These are phyloP conservation scores for Dioszegia hungarica DNA, from an alignment of 768 basidiomycete genomes.

Conservation along the genomic window DNA sequence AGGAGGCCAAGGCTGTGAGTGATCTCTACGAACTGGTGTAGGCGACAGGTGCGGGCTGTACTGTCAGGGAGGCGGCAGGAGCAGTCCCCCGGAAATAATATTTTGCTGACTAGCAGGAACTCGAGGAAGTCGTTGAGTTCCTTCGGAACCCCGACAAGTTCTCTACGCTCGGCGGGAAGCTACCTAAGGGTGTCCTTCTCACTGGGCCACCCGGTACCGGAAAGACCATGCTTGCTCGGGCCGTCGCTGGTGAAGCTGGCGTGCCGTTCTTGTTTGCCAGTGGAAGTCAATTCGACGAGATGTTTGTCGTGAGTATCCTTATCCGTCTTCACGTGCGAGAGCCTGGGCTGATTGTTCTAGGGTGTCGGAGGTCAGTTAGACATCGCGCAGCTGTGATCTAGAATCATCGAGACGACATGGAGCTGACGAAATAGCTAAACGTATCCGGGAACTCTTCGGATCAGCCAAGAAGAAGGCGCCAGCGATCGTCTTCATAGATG, in stretches of 20 bases:
- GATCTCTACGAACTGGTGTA: too few relatives aligned
- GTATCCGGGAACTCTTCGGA: constrained; percentile 89
- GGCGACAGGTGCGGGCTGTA: too few relatives aligned
- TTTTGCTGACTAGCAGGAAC: constrained; percentile 59
- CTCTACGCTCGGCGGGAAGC: constrained; percentile 82
- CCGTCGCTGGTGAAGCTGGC: constrained; percentile 94
- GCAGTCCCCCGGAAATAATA: too few relatives aligned
- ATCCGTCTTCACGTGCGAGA: constrained; percentile 12
- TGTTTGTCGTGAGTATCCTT: constrained; percentile 56
- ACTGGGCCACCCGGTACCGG: constrained; percentile 65
- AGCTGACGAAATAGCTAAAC: constrained; percentile 58
- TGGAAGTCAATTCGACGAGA: constrained; percentile 95
- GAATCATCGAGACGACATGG: not conserved
- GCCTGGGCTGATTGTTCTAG: constrained; percentile 22
- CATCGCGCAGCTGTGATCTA: not conserved
- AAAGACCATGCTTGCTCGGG: constrained; percentile 95
- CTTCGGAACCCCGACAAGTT: constrained; percentile 88
- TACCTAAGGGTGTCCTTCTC: constrained; percentile 84
- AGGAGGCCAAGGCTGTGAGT: constrained; percentile 86
- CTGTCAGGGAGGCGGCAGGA: too few relatives aligned
- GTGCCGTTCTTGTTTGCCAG: constrained; percentile 97
- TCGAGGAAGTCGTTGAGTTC: constrained; percentile 92
- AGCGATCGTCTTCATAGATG: constrained; percentile 97
- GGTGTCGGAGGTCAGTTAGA: constrained; percentile 12
- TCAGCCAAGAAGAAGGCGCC: constrained; percentile 91